Conservation (phyloP, 2,329 filamentous ascomycete species). For the Samsoniella hepiali region DNA sequence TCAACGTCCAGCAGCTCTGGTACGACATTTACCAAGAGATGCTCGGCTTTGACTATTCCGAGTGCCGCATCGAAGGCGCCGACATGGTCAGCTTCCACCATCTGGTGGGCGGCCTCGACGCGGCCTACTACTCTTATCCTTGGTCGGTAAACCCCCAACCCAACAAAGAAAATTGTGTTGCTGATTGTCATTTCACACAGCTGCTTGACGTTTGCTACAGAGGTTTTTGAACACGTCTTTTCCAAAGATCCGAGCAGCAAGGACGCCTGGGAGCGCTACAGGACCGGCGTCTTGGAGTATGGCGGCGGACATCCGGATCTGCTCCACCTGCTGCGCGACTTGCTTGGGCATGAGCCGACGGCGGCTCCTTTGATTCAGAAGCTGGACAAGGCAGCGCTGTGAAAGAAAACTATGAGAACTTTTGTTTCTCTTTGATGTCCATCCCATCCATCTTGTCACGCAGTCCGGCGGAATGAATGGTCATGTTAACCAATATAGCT, state of each 20-base stretch:
- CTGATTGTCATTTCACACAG: not conserved
- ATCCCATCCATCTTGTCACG: no score
- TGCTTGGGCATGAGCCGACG: constrained; percentile 6
- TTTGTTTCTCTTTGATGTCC: no score
- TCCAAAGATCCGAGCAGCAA: constrained; percentile 6
- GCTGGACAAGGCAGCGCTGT: not conserved
- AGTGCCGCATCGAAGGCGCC: not conserved
- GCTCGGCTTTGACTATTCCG: not conserved
- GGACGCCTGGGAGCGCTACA: constrained; percentile 7
- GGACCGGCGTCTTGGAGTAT: not conserved
- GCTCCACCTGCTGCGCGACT: constrained; percentile 4
- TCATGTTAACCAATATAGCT: no score
- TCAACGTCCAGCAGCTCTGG: constrained; percentile 16
- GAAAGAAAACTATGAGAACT: no score
- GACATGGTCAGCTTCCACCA: constrained; percentile 14
- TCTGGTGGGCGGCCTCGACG: constrained; percentile 17
- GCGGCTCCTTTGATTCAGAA: not conserved
- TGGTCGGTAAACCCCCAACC: constrained; percentile 4
- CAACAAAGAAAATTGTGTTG: not conserved
- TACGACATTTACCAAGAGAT: constrained; percentile 5
- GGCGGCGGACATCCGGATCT: constrained; percentile 8
- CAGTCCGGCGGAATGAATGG: no score
- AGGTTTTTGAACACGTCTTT: constrained; percentile 11
- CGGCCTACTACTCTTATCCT: constrained; percentile 18
- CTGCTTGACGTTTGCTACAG: not conserved